phyloP scores from a whole-genome alignment of 257 asterid genomes.

The Ajuga chamaepitys region DNA sequence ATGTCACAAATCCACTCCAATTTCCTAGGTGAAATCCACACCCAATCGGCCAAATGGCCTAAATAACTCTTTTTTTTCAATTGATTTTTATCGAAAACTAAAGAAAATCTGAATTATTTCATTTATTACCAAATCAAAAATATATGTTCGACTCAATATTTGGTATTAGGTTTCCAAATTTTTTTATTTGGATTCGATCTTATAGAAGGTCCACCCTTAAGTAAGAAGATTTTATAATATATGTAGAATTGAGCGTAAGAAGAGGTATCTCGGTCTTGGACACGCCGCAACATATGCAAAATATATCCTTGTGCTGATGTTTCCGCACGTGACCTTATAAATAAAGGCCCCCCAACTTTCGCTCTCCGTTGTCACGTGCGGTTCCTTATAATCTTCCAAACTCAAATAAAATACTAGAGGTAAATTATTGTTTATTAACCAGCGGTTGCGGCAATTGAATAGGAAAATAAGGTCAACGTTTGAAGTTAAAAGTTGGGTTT shows the following conservation, averaged over 20 bases:
- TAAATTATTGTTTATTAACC: background rate
- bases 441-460: constrained; percentile 34
- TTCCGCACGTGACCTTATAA: constrained; percentile 41
- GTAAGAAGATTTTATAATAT: background rate
- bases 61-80: too few relatives aligned
- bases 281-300: constrained; percentile 42
- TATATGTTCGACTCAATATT: too few relatives aligned
- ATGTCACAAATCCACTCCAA: too few relatives aligned
- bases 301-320: constrained; percentile 25
- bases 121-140: too few relatives aligned
- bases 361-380: constrained; percentile 24
- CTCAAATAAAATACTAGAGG: background rate
- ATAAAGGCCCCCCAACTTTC: background rate
- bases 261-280: constrained; percentile 13
- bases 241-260: background rate
- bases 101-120: too few relatives aligned
- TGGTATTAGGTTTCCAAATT: too few relatives aligned
- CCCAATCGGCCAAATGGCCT: too few relatives aligned
- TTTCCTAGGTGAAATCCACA: too few relatives aligned
- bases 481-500: constrained; percentile 18
- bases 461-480: constrained; percentile 20
- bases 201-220: too few relatives aligned
- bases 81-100: too few relatives aligned
- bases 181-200: too few relatives aligned
- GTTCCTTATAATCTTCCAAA: background rate